A percentile compares a stretch with the other conserved stretches of the same genome.
Evolutionary conservation across 2,329 filamentous ascomycete genomes (phyloP).

Genomic region (Cytospora schulzeri): DNA sequence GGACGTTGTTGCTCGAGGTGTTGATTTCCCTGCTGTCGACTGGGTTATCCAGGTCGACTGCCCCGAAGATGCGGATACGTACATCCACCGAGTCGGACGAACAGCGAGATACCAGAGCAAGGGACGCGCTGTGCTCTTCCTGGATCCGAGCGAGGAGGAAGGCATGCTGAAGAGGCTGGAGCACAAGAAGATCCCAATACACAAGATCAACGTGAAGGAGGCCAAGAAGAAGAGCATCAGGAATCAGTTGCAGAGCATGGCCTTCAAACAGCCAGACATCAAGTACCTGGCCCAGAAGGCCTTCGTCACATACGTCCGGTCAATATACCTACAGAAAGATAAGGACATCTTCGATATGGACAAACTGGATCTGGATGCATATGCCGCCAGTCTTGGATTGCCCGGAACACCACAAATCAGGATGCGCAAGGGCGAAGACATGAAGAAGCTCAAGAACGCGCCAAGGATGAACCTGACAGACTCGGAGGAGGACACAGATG

Average conservation of each 20-base stretch:
- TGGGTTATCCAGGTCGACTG: constrained; percentile 99
- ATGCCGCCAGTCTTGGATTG: constrained; percentile 80
- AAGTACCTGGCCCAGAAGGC: constrained; percentile 97
- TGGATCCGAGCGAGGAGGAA: constrained; percentile 88
- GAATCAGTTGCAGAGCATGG: constrained; percentile 88
- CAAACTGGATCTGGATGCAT: constrained; percentile 82
- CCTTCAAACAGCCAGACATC: constrained; percentile 89
- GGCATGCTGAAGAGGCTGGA: constrained; percentile 87
- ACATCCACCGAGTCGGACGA: constrained; percentile 93
- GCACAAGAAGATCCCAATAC: constrained; percentile 86
- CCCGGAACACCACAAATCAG: constrained; percentile 92
- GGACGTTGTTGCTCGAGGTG: constrained; percentile 88
- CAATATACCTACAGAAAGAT: constrained; percentile 84
- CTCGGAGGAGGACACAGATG: constrained; percentile 58
- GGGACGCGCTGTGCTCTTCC: constrained; percentile 84
- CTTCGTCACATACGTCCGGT: constrained; percentile 86
- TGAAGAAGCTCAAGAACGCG: constrained; percentile 85
- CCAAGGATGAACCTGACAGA: constrained; percentile 67
- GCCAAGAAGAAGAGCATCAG: constrained; percentile 88
- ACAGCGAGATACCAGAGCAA: constrained; percentile 92
- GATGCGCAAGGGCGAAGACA: constrained; percentile 86
- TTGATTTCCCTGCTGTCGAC: constrained; percentile 95
- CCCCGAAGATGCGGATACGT: constrained; percentile 94
- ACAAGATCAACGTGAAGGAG: constrained; percentile 81
- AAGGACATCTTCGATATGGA: constrained; percentile 89